Conservation (phyloP, 108 stramenopile genomes). For the Stephanodiscus minutulus region DNA sequence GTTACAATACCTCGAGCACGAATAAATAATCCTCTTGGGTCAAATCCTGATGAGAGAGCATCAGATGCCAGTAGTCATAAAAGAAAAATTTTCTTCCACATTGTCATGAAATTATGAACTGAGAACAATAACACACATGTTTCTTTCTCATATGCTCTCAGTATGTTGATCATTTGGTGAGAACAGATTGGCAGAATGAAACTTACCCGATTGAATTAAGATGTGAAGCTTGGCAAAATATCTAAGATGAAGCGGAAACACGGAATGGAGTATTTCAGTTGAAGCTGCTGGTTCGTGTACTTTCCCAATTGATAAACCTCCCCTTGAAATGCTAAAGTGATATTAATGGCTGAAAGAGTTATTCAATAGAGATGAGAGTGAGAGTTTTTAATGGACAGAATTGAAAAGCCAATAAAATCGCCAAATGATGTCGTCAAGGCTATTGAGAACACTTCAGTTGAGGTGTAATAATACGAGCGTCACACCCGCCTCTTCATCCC, state of each 20-base stretch:
- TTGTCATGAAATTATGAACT: slow-evolving; percentile 8
- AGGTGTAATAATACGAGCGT: slow-evolving; percentile 11
- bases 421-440: slow-evolving; percentile 13
- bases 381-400: neutral
- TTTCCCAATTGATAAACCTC: too few relatives aligned
- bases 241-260: neutral
- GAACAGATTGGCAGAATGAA: neutral
- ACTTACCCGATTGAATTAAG: neutral
- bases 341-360: neutral
- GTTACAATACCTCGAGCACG: too few relatives aligned
- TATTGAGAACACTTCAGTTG: slow-evolving; percentile 19
- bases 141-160: slow-evolving; percentile 10
- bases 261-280: neutral
- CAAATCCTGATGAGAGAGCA: slow-evolving; percentile 1
- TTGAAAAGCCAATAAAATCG: neutral
- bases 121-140: neutral
- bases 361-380: neutral
- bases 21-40: neutral
- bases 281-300: neutral
- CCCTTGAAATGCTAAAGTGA: neutral
- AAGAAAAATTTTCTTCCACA: slow-evolving; percentile 2
- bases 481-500: slow-evolving; percentile 13
- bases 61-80: slow-evolving; percentile 23
- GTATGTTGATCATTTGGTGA: neutral
- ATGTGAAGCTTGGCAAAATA: neutral